Evolutionary conservation across 352 stramenopile genomes (phyloP).

Genomic region (Globisporangium ultimum): DNA sequence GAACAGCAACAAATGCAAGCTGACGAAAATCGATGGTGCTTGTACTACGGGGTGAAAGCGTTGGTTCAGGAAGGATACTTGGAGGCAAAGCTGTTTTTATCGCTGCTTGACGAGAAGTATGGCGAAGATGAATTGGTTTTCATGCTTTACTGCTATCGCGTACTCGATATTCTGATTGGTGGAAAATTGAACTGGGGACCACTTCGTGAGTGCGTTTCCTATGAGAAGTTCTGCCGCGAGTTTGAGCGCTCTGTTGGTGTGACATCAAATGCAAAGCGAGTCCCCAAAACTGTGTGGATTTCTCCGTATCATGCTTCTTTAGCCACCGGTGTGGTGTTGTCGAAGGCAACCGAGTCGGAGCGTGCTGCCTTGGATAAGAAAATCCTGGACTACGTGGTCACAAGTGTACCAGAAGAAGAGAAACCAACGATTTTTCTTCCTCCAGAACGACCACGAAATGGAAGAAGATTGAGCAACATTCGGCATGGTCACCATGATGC

Average conservation of each 20-base stretch:
- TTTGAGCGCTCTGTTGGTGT: slow-evolving; percentile 35
- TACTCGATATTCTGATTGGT: slow-evolving; percentile 68
- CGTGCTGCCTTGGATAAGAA: slow-evolving; percentile 56
- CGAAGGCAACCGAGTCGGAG: slow-evolving; percentile 65
- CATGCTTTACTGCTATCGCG: slow-evolving; percentile 85
- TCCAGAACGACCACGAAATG: slow-evolving; percentile 7
- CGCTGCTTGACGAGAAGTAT: slow-evolving; percentile 90
- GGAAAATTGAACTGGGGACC: slow-evolving; percentile 61
- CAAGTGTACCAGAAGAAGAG: slow-evolving; percentile 59
- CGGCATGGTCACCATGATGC: background rate
- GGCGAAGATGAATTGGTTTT: slow-evolving; percentile 91
- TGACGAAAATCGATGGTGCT: slow-evolving; percentile 89
- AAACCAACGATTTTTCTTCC: slow-evolving; percentile 42
- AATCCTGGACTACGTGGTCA: slow-evolving; percentile 60
- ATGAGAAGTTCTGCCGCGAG: slow-evolving; percentile 45
- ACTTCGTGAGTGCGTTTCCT: slow-evolving; percentile 51
- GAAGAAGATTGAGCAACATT: slow-evolving; percentile 9
- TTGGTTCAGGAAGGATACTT: slow-evolving; percentile 82
- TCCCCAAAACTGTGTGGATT: slow-evolving; percentile 82
- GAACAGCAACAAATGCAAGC: slow-evolving; percentile 56
- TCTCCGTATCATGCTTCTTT: slow-evolving; percentile 71
- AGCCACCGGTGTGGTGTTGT: slow-evolving; percentile 67
- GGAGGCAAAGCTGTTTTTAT: slow-evolving; percentile 90
- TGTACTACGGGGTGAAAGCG: slow-evolving; percentile 92
- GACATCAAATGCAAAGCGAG: slow-evolving; percentile 4